Conservation (phyloP, 768 basidiomycete genomes). For the Lactifluus echinatus region DNA sequence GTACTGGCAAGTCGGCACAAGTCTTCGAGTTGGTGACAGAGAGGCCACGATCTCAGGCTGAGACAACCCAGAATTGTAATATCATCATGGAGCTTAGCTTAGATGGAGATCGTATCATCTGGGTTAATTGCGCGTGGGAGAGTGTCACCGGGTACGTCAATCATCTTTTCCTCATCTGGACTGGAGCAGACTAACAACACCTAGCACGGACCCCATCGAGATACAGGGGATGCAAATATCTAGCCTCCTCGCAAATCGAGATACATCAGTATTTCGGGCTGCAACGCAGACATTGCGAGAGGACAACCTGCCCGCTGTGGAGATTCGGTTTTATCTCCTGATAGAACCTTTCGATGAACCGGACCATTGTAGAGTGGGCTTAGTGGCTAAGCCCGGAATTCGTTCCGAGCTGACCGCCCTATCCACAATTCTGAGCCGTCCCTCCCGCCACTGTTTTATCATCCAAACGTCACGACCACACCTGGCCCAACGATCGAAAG, state of each 20-base stretch:
- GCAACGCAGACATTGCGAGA: slow-evolving; percentile 78
- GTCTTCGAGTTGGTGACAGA: slow-evolving; percentile 87
- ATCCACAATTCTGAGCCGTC: no score
- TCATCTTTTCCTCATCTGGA: background rate
- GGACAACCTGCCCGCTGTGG: slow-evolving; percentile 91
- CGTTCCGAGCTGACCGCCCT: no score
- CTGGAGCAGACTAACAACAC: slow-evolving; percentile 12
- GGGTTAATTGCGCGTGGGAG: slow-evolving; percentile 94
- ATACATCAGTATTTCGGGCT: slow-evolving; percentile 77
- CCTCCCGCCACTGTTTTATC: no score
- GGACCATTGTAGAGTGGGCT: no score
- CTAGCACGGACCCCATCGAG: slow-evolving; percentile 75
- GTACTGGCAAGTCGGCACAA: slow-evolving; percentile 66
- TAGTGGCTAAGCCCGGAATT: no score
- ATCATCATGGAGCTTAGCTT: slow-evolving; percentile 91
- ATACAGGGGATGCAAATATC: slow-evolving; percentile 77
- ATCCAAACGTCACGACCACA: no score
- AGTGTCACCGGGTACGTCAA: slow-evolving; percentile 75
- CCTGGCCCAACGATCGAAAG: no score
- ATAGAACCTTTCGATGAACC: slow-evolving; percentile 55
- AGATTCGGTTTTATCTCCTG: slow-evolving; percentile 82
- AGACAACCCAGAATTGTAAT: slow-evolving; percentile 92
- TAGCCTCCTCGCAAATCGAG: slow-evolving; percentile 64
- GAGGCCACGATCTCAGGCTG: slow-evolving; percentile 80
- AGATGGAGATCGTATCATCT: slow-evolving; percentile 90